phyloP scores from a whole-genome alignment of 2,329 filamentous ascomycete genomes.

The Knoxdaviesia capensis region DNA sequence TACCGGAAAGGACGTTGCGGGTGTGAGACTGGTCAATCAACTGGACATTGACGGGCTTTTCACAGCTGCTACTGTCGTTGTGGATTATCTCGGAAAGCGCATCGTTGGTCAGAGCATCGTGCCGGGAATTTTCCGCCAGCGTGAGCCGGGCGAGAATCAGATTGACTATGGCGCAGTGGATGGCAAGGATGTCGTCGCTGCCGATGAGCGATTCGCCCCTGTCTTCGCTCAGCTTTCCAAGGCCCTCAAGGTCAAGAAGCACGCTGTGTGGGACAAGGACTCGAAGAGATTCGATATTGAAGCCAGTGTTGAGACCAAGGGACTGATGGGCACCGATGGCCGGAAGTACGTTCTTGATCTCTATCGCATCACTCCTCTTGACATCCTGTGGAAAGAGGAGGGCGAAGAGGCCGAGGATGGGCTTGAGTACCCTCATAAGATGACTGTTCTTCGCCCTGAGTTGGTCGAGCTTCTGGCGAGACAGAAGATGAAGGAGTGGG shows the following conservation, averaged over 20 bases:
- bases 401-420: slow-evolving; percentile 21
- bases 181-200: slow-evolving; percentile 85
- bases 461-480: slow-evolving; percentile 74
- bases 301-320: slow-evolving; percentile 94
- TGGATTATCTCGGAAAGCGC: slow-evolving; percentile 92
- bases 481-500: slow-evolving; percentile 72
- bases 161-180: slow-evolving; percentile 98
- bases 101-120: slow-evolving; percentile 97
- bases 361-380: slow-evolving; percentile 83
- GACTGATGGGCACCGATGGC: slow-evolving; percentile 87
- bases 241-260: slow-evolving; percentile 77
- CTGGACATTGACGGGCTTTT: slow-evolving; percentile 88
- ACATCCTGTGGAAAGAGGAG: slow-evolving; percentile 80
- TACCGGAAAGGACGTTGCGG: slow-evolving; percentile 88
- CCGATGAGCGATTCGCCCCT: slow-evolving; percentile 66
- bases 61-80: slow-evolving; percentile 86
- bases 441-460: slow-evolving; percentile 85
- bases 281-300: slow-evolving; percentile 77
- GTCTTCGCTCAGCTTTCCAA: slow-evolving; percentile 84
- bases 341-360: slow-evolving; percentile 95
- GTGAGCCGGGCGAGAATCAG: slow-evolving; percentile 91
- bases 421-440: slow-evolving; percentile 69
- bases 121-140: slow-evolving; percentile 96
- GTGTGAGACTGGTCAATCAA: slow-evolving; percentile 90
- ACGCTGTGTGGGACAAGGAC: slow-evolving; percentile 96